Evolutionary conservation across 768 basidiomycete species (phyloP).

Genomic region (Phanerochaete carnosa): DNA sequence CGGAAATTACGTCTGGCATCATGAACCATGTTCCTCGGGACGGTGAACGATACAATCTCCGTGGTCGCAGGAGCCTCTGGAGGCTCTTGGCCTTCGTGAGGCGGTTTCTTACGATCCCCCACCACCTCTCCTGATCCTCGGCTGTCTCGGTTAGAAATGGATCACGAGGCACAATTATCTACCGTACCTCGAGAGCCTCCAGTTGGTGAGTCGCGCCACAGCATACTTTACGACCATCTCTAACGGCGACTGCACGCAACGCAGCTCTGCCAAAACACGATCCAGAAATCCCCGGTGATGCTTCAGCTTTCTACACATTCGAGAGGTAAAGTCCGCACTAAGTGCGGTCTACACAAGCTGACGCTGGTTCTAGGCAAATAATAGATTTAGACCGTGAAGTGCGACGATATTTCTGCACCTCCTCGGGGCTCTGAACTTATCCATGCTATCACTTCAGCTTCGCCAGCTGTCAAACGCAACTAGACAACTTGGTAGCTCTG

Average conservation of each 20-base stretch:
- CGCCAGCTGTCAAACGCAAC: constrained; percentile 70
- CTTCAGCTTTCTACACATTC: background rate
- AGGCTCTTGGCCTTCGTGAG: background rate
- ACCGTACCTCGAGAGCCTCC: background rate
- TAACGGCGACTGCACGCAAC: background rate
- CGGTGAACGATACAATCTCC: background rate
- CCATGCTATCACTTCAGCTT: constrained; percentile 38
- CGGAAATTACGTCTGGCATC: background rate
- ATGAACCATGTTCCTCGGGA: background rate
- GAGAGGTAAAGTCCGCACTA: background rate
- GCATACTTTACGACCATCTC: background rate
- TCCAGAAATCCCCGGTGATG: background rate
- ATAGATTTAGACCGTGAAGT: constrained; percentile 62
- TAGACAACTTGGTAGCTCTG: constrained; percentile 69
- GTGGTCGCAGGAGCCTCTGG: background rate
- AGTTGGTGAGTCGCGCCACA: background rate
- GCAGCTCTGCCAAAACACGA: background rate
- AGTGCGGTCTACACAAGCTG: background rate
- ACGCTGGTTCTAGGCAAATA: constrained; percentile 26
- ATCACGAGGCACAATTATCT: background rate
- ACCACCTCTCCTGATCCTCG: background rate
- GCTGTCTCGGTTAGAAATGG: background rate
- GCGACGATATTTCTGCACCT: constrained; percentile 4
- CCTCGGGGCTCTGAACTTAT: background rate
- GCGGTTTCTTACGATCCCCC: background rate